Evolutionary conservation across 257 asterid species (phyloP).

Genomic region (Przewalskia tangutica): DNA sequence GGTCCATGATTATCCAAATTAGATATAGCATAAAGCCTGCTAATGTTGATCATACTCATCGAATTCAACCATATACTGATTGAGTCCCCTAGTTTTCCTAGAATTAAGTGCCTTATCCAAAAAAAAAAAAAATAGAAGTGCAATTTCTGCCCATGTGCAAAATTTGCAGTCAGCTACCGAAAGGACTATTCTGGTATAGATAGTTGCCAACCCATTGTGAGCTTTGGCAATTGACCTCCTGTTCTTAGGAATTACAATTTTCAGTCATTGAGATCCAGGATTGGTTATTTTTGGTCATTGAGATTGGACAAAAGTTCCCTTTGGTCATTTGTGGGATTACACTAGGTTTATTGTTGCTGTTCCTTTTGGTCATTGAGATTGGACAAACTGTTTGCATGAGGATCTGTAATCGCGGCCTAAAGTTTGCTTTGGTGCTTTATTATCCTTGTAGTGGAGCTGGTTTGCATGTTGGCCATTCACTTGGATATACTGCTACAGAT

Average conservation of each 20-base stretch:
- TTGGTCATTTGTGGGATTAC: no score
- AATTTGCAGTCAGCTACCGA: not conserved
- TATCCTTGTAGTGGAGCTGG: constrained; percentile 88
- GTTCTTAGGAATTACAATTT: not conserved
- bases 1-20: not conserved
- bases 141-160: not conserved
- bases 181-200: not conserved
- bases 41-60: not conserved
- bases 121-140: not conserved
- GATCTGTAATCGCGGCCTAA: not conserved
- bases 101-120: not conserved
- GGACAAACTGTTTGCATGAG: not conserved
- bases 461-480: constrained; percentile 97
- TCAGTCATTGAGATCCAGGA: not conserved
- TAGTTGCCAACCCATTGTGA: not conserved
- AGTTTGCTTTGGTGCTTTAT: constrained; percentile 10
- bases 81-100: not conserved
- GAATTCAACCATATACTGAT: not conserved
- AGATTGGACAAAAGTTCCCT: not conserved
- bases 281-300: not conserved
- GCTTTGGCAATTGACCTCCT: not conserved
- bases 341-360: no score
- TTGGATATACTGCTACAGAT: constrained; percentile 97
- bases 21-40: not conserved
- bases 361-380: not conserved